These are phyloP conservation scores for Gypsophila paniculata DNA, from an alignment of 179 eudicot genomes.

Conservation along the genomic window DNA sequence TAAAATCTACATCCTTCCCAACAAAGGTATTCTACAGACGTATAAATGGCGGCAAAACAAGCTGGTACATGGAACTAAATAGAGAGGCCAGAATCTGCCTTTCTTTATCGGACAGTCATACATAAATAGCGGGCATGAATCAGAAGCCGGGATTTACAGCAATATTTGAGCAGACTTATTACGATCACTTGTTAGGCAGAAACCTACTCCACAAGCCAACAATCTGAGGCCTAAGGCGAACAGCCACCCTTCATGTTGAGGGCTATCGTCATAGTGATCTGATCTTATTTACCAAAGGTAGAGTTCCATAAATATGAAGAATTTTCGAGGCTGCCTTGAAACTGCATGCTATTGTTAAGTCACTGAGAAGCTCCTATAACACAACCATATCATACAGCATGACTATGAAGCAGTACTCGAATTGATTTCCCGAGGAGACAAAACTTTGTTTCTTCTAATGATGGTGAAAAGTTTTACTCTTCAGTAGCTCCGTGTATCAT, in stretches of 20 bases:
- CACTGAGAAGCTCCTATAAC: constrained; percentile 25
- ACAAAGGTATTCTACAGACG: constrained; percentile 3
- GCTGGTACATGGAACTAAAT: constrained; percentile 2
- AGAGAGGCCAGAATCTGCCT: constrained; percentile 12
- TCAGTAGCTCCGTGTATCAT: constrained; percentile 38
- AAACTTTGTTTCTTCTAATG: constrained; percentile 6
- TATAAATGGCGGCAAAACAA: constrained; percentile 3
- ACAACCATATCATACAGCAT: constrained; percentile 17
- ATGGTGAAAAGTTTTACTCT: constrained; percentile 26
- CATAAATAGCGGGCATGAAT: constrained; percentile 23
- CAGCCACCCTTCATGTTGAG: constrained; percentile 23
- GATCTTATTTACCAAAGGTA: constrained; percentile 13
- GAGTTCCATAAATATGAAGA: constrained; percentile 1
- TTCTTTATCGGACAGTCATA: constrained; percentile 17
- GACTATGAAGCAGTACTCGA: constrained; percentile 11
- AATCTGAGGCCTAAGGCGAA: constrained; percentile 20
- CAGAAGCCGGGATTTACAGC: constrained; percentile 26
- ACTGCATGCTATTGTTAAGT: background rate
- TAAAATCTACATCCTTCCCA: constrained; percentile 12
- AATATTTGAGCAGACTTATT: constrained; percentile 5
- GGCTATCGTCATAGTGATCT: constrained; percentile 13
- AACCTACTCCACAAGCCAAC: constrained; percentile 8
- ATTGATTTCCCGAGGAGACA: background rate
- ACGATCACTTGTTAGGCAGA: constrained; percentile 9
- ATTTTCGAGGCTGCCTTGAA: constrained; percentile 4